These are phyloP conservation scores for Penicillium sp. DNA, from an alignment of 2,329 filamentous ascomycete genomes.

Conservation along the genomic window DNA sequence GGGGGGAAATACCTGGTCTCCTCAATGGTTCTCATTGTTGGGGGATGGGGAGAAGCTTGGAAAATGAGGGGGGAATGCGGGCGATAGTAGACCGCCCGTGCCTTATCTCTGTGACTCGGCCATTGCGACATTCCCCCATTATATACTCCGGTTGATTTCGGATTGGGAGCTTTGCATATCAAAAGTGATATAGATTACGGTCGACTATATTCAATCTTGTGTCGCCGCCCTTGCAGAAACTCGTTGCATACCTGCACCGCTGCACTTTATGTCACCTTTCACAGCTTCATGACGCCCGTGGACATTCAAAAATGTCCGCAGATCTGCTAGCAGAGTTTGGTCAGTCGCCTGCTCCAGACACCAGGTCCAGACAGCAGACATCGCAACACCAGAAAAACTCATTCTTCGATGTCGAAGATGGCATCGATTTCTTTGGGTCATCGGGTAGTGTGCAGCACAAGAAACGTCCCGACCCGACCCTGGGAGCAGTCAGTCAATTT, in stretches of 20 bases:
- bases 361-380: slow-evolving; percentile 8
- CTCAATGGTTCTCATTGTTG: slow-evolving; percentile 53
- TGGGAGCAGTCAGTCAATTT: neutral
- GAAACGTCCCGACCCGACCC: neutral
- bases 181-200: neutral
- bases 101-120: slow-evolving; percentile 19
- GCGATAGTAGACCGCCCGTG: slow-evolving; percentile 23
- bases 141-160: slow-evolving; percentile 6
- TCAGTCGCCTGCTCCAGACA: slow-evolving; percentile 19
- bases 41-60: slow-evolving; percentile 5
- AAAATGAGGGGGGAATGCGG: slow-evolving; percentile 20
- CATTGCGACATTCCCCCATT: slow-evolving; percentile 13
- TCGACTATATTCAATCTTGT: neutral
- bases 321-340: slow-evolving; percentile 56
- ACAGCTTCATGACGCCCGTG: slow-evolving; percentile 2
- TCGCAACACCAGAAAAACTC: slow-evolving; percentile 15
- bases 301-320: slow-evolving; percentile 47
- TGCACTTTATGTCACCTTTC: neutral
- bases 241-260: neutral
- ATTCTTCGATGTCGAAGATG: slow-evolving; percentile 25
- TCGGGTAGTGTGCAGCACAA: neutral
- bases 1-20: slow-evolving; percentile 50
- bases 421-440: slow-evolving; percentile 14
- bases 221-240: neutral
- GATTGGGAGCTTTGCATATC: neutral